Evolutionary conservation across 176 grass and related monocot species (phyloP).

Genomic region (Cocos nucifera): DNA sequence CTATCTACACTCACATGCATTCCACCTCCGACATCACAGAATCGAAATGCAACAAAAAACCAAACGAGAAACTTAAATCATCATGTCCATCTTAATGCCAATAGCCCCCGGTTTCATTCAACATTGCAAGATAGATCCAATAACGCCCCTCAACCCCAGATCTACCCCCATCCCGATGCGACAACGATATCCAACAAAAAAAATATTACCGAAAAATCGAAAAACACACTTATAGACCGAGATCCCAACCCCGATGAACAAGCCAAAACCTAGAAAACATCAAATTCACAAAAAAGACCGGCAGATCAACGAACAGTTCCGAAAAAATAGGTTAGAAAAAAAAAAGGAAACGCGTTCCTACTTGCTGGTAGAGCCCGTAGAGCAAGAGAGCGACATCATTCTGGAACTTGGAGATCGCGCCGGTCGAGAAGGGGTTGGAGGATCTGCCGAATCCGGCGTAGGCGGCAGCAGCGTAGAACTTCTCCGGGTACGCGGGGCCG

Average conservation of each 20-base stretch:
- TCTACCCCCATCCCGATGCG: not conserved
- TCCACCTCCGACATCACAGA: too few species aligned
- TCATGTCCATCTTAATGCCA: not conserved
- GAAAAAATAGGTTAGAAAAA: not conserved
- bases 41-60: too few species aligned
- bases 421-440: slow-evolving; percentile 16
- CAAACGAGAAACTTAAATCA: not conserved
- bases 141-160: not conserved
- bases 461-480: slow-evolving; percentile 78
- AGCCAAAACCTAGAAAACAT: too few species aligned
- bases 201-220: slow-evolving; percentile 1
- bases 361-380: slow-evolving; percentile 89
- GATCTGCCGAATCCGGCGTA: slow-evolving; percentile 58
- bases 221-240: not conserved
- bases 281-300: not conserved
- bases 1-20: too few species aligned
- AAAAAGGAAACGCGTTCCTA: not conserved
- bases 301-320: not conserved
- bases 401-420: slow-evolving; percentile 62
- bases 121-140: not conserved
- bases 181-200: slow-evolving; percentile 5
- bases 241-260: not conserved
- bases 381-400: slow-evolving; percentile 86
- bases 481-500: slow-evolving; percentile 84
- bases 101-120: not conserved